Base-by-base conservation (phyloP, 352 stramenopile species). In the Albugo candida region DNA sequence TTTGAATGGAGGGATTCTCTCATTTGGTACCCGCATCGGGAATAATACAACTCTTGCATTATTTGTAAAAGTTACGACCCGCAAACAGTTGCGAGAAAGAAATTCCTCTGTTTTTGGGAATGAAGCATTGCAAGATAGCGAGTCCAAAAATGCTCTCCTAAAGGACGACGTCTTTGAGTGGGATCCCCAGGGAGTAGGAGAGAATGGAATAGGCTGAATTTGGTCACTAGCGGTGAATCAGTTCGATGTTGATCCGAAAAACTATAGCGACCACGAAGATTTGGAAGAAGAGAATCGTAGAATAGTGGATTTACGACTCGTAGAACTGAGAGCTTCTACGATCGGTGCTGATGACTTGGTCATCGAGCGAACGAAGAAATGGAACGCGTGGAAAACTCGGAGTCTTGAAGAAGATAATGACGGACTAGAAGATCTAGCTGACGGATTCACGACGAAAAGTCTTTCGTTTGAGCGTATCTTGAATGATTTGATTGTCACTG, bases 141-240 rank as follows among this genome's bases (percentile, higher is more conserved):
- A 78, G 36, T 3, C 24, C 8, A 10, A 10, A 31, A 8, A 31
- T 31, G 8, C 24, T 10, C 3, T 31, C 3, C 24, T 10, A 8
- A 31, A 10, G 3, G 24, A 31, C n/a, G 48, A 55, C 12, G 36
- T 34, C 18, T 31, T 31, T 31, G 24, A 31, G 24, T 92, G 78
- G 78, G 66, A 76, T 50, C 51, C 64, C 17, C 60, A 64, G 35
- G 60, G 86, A n/a, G 78, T 92, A 5, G 78, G 78, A 19, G 56
- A 60, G 0, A 67, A 64, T 16, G 78, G 78, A 17, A 70, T 81
- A 10, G 78, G 78, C 13, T 68, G 78, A 5, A 48, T 88, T 13
- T 92, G 78, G 78, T 86, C 73, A 37, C 53, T 91, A 36, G 77
- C 89, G 20, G 80, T 91, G 14, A 78, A 93, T 42, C 70, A 77